Base-by-base conservation (phyloP, 2,329 filamentous ascomycete genomes). In the Metarhizium rileyi region DNA sequence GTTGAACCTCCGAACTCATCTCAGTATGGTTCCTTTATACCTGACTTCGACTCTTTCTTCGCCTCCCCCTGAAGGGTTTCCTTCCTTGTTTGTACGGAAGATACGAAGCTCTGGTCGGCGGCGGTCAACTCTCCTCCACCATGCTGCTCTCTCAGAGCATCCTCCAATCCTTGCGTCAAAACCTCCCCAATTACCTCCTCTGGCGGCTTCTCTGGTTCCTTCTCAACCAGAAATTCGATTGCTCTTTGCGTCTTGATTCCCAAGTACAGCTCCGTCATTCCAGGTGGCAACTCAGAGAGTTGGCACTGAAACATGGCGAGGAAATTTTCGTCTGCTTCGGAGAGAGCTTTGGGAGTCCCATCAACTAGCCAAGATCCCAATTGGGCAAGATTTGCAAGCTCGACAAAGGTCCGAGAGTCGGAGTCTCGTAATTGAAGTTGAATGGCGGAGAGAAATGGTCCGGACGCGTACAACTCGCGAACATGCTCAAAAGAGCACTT, bases 151-250 rank as follows among this genome's bases (percentile, higher is more conserved):
- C 61, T 68, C 44, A 77, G 56, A 42, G 67, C 66, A 10, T 71
- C 70, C 25, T 84, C 73, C 2, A 86, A 64, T 4, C 84, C 70
- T 8, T 74, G 67, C 6, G 75, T 70, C 33, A 87, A 72, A 3
- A 79, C 71, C 48, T 80, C 75, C 10, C 75, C 73, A 16, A 84
- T 61, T 18, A 75, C 67, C 16, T 80, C 75, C 14, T 79, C 77
- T 14, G 71, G 67, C 16, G 60, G 58, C 47, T 79, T 65, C 16
- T 72, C 75, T 49, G 75, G 77, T 1, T 72, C 68, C 44, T 76
- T 63, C 6, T 67, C 68, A 40, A 74, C 68, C 20, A 84, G 66
- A 10, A 72, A 70, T 43, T 75, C 68, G 51, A 86, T 80, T 46
- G 83, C 65, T 51, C 66, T 59, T 45, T 74, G 71, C 0, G 71